Evolutionary conservation across 139 green algal genomes (phyloP), one percentile per base, ranked within the genome.

Genomic region (Chlorella sp.): DNA sequence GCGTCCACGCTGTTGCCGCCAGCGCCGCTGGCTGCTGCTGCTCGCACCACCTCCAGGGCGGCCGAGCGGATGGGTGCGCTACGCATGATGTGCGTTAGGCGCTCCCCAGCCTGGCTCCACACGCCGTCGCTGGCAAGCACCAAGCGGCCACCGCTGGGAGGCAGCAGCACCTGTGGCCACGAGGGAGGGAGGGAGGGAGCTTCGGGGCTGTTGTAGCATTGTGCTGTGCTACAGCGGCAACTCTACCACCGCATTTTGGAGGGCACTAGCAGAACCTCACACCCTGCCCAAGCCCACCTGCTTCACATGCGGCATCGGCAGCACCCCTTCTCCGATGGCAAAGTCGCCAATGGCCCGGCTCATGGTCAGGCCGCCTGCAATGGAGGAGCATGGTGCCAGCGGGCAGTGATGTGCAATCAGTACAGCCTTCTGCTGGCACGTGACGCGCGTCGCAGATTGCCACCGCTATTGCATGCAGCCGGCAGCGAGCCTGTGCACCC

Each of bases 71-170:
- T 41, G 36, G 70, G 40, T 1, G 70, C 70, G 14, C 24, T 24
- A 22, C 48, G 70, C 70, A 76, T 46, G 16, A 2, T 56, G 32
- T 76, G 41, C 70, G 58, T 17, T 16, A 68, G 54, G 7, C 76
- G 76, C 72, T 93, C 94, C 68, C 86, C 80, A 83, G 97, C 89
- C 32, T 93, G 90, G 76, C 98, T 95, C 95, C 95, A 98, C 38
- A 98, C 90, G 44, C 95, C 95, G 58, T 98, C 95, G 4, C 85
- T 93, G 6, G 93, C 96, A 64, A 98, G 89, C 82, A 98, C 89
- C 13, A 96, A 62, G 17, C 95, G 94, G 38, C 80, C 93, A 9
- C 92, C 90, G 44, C 72, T 81, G 24, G 41, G 24, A 9, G 94
- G 94, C 40, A 96, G 44, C 17, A 88, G 44, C 43, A 95, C 75